Evolutionary conservation across 129 eudicot genomes (phyloP).

Genomic region (Artemisia tridentata): DNA sequence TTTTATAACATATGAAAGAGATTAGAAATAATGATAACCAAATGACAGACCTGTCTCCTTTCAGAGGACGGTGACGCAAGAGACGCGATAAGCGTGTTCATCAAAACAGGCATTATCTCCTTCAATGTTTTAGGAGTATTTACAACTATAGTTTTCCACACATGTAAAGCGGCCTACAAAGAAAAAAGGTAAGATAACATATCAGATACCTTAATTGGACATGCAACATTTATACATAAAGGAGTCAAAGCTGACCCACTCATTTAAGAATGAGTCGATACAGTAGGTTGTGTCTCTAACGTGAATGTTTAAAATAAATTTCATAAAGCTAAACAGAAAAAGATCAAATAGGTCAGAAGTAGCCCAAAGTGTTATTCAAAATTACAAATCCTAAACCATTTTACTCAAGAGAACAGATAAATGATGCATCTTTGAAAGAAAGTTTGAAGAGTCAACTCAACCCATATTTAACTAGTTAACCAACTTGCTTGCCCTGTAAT

Average conservation of each 20-base stretch:
- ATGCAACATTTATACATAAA: background rate
- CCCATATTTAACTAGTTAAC: background rate
- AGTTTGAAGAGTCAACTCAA: background rate
- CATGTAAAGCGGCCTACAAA: slow-evolving; percentile 94
- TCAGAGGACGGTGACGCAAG: slow-evolving; percentile 97
- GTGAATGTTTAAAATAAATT: background rate
- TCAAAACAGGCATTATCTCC: slow-evolving; percentile 98
- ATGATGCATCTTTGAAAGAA: no score
- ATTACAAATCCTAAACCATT: no score
- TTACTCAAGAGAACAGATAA: no score
- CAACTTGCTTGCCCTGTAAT: background rate
- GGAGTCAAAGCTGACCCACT: background rate
- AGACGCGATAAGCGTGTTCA: slow-evolving; percentile 81
- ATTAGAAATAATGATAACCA: background rate
- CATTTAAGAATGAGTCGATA: background rate
- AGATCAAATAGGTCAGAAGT: background rate
- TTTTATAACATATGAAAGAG: background rate
- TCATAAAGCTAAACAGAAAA: background rate
- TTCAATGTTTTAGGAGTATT: slow-evolving; percentile 95
- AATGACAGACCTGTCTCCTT: slow-evolving; percentile 88
- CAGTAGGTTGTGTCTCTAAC: no score
- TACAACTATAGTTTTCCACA: slow-evolving; percentile 97
- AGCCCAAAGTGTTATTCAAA: background rate
- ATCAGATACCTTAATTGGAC: background rate
- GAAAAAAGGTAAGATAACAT: background rate